These are phyloP conservation scores for Eimeria maxima DNA, from an alignment of 169 alveolate species.

Conservation along the genomic window DNA sequence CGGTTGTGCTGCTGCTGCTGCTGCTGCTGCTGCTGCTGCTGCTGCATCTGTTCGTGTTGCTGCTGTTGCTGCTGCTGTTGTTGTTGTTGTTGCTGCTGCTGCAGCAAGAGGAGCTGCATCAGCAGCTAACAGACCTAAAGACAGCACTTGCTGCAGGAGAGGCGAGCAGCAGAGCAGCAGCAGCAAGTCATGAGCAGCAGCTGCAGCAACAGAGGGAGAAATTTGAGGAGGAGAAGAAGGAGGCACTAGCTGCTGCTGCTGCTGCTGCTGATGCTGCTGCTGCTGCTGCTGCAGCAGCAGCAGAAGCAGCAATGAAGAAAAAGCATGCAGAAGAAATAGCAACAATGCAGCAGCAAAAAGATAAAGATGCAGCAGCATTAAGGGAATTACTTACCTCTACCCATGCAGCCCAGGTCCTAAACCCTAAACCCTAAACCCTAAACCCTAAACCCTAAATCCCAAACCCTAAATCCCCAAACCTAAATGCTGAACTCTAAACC, in stretches of 20 bases:
- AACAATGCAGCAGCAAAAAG: neutral
- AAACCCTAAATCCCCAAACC: too few species aligned
- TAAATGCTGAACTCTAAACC: too few species aligned
- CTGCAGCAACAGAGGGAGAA: conserved; percentile 7
- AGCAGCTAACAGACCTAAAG: neutral
- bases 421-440: conserved; percentile 1
- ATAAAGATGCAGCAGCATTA: neutral
- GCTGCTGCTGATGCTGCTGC: conserved; percentile 53
- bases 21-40: neutral
- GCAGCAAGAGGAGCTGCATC: conserved; percentile 41
- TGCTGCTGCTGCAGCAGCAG: conserved; percentile 5
- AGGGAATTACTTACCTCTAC: neutral
- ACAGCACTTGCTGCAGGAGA: neutral
- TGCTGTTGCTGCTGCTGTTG: conserved; percentile 23
- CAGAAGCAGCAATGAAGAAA: neutral
- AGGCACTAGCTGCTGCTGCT: too few species aligned
- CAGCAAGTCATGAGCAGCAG: conserved; percentile 1
- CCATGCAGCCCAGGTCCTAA: conserved; percentile 15
- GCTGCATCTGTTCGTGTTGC: neutral
- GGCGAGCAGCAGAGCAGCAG: neutral
- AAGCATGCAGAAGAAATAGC: neutral
- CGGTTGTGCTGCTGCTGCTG: too few species aligned
- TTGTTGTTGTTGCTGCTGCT: neutral
- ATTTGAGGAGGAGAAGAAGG: neutral
- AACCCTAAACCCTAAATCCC: neutral